phyloP scores from a whole-genome alignment of 2,329 filamentous ascomycete species.

The Remersonia thermophila region DNA sequence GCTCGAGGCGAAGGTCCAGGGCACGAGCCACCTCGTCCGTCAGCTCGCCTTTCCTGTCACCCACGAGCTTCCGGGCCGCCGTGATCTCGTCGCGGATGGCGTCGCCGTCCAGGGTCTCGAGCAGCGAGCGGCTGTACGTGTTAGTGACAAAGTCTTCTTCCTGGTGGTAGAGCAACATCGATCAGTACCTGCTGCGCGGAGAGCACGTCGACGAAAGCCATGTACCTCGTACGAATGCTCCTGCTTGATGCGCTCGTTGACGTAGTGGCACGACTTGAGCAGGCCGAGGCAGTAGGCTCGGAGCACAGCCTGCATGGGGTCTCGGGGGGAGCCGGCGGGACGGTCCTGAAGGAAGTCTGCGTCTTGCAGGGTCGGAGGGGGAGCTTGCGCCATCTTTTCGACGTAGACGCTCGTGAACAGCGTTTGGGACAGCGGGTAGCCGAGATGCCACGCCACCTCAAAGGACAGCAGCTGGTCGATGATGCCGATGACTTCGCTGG shows the following conservation, averaged over 20 bases:
- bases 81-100: constrained; percentile 44
- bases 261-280: constrained; percentile 69
- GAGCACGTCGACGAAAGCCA: constrained; percentile 1
- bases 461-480: constrained; percentile 87
- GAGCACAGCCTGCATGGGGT: constrained; percentile 51
- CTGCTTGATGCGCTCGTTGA: constrained; percentile 63
- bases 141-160: constrained; percentile 96
- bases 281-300: constrained; percentile 77
- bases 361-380: constrained; percentile 49
- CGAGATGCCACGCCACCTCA: constrained; percentile 94
- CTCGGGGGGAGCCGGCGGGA: constrained; percentile 20
- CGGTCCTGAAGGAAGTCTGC: constrained; percentile 46
- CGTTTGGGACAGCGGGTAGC: constrained; percentile 91
- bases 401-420: constrained; percentile 88
- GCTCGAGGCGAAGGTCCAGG: constrained; percentile 50
- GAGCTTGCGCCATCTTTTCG: constrained; percentile 65
- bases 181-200: neutral
- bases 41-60: constrained; percentile 27
- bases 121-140: constrained; percentile 68
- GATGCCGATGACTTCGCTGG: constrained; percentile 76
- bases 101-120: constrained; percentile 48
- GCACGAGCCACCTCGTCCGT: constrained; percentile 36
- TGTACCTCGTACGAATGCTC: constrained; percentile 83
- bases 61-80: constrained; percentile 41
- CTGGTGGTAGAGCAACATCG: constrained; percentile 27